Evolutionary conservation across 2,329 filamentous ascomycete genomes (phyloP).

Genomic region (Hypoxylon sp.): DNA sequence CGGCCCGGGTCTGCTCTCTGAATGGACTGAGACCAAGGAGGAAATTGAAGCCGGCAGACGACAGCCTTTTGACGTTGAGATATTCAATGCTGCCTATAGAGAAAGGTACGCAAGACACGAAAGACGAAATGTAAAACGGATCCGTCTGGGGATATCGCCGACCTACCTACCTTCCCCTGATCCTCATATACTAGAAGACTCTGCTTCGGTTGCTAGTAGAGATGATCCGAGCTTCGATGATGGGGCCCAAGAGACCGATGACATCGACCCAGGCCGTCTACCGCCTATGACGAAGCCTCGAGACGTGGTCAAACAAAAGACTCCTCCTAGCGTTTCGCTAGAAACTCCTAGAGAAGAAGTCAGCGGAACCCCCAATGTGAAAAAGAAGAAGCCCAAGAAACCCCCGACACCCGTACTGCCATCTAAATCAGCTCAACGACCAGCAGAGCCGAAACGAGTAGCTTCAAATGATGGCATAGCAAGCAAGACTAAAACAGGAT

Average conservation of each 20-base stretch:
- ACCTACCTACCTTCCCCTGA: slow-evolving; percentile 43
- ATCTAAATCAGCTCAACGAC: slow-evolving; percentile 22
- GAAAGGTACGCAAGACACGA: slow-evolving; percentile 58
- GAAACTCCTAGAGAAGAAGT: slow-evolving; percentile 18
- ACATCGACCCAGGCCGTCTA: slow-evolving; percentile 26
- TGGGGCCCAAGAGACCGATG: slow-evolving; percentile 48
- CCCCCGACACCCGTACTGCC: slow-evolving; percentile 25
- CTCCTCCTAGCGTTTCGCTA: slow-evolving; percentile 36
- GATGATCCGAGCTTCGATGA: slow-evolving; percentile 46
- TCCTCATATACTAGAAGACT: slow-evolving; percentile 29
- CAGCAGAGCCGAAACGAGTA: slow-evolving; percentile 23
- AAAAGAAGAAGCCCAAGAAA: slow-evolving; percentile 31
- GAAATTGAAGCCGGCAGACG: slow-evolving; percentile 54
- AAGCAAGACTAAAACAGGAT: slow-evolving; percentile 51
- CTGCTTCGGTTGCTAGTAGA: slow-evolving; percentile 20
- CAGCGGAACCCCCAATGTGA: slow-evolving; percentile 6
- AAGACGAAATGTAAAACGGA: slow-evolving; percentile 63
- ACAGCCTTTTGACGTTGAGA: slow-evolving; percentile 57
- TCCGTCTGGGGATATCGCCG: slow-evolving; percentile 55
- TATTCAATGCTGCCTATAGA: slow-evolving; percentile 57
- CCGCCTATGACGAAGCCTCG: slow-evolving; percentile 21
- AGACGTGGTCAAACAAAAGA: slow-evolving; percentile 46
- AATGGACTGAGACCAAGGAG: slow-evolving; percentile 63
- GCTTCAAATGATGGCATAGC: slow-evolving; percentile 18
- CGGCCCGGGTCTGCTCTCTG: slow-evolving; percentile 55